Base-by-base conservation (phyloP, 768 basidiomycete species). In the Tulasnella sp. region DNA sequence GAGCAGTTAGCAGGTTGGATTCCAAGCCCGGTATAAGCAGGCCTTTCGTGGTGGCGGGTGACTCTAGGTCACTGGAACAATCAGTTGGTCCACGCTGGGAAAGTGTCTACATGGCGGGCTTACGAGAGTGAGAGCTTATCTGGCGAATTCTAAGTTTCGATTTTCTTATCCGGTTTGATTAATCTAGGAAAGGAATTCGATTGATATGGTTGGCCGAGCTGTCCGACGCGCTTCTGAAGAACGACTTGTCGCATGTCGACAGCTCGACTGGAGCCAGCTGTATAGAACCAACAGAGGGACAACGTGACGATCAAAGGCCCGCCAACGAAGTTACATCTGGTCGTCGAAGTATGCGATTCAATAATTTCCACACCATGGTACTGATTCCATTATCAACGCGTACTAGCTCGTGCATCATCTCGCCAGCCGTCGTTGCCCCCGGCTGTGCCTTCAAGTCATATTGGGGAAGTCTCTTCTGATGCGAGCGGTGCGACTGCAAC, bases 181-280 rank as follows among this genome's bases (percentile, higher is more conserved):
- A 31, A 40, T 28, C 4, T 40, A 78, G 77, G n/a, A n/a, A 54
- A 64, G 77, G 77, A 34, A 40, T 78, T 24, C 48, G 77, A 14
- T 18, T 78, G 58, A 78, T 78, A 24, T 78, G 77, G 77, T 9
- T 78, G n/a, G 48, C 77, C 41, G 77, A 78, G 42, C 48, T 78
- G 18, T 28, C 50, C 31, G 58, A 78, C 6, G 54, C 60, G 58
- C 77, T 78, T 12, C 58, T 78, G n/a, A 64, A 72, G 58, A 60
- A 31, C 48, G 77, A 78, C 60, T 64, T 78, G 41, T 69, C 58
- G 40, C 72, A 69, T 60, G 69, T 78, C 12, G 50, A 69, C 64
- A 69, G 64, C 64, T 69, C 64, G 28, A 28, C 31, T 6, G 64
- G 64, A 20, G 31, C 34, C n/a, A 3, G 31, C 60, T 9, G 12